Conservation (phyloP, 139 green algal genomes). For the Coccomyxa sp. region DNA sequence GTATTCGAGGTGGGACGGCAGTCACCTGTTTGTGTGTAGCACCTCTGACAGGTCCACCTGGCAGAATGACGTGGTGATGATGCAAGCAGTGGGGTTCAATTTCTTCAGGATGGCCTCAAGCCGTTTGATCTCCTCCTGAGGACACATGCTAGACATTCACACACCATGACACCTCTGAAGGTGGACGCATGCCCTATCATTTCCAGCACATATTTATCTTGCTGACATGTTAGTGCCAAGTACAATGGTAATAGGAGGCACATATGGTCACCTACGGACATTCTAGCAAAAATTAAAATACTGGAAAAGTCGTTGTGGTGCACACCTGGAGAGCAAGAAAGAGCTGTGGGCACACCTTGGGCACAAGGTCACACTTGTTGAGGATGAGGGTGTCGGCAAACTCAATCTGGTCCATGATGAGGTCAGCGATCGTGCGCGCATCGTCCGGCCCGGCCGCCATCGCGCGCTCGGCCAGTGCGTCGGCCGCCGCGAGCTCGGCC, state of each 20-base stretch:
- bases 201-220: no score
- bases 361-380: conserved; percentile 52
- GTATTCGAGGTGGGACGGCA: neutral
- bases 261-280: no score
- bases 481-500: conserved; percentile 32
- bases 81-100: neutral
- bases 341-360: no score
- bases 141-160: no score
- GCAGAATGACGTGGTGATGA: neutral
- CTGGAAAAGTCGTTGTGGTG: no score
- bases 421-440: conserved; percentile 59
- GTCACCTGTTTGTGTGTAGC: neutral
- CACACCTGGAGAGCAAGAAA: no score
- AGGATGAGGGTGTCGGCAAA: conserved; percentile 80
- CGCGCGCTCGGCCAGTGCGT: neutral
- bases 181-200: no score
- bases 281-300: no score
- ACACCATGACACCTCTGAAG: no score
- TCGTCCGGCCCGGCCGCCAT: conserved; percentile 26
- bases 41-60: neutral
- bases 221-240: no score
- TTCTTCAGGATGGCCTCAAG: neutral
- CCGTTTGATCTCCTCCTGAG: no score
- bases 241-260: no score
- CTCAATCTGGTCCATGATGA: conserved; percentile 65